phyloP scores from a whole-genome alignment of 176 grass and related monocot species.

The Poa annua region DNA sequence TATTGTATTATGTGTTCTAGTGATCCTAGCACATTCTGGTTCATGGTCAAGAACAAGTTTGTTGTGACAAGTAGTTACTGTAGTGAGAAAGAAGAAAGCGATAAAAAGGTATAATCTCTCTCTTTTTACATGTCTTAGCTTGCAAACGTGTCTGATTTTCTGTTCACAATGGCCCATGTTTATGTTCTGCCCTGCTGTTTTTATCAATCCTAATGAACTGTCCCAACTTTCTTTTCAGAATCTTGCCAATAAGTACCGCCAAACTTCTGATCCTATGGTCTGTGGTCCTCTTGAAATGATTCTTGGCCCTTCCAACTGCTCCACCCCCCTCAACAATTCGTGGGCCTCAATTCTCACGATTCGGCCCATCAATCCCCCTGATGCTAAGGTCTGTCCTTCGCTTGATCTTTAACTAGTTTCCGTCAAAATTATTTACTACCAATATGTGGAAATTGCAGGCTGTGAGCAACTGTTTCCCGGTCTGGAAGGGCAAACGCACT shows the following conservation, averaged over 20 bases:
- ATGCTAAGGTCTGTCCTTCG: constrained; percentile 5
- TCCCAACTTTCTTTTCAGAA: neutral
- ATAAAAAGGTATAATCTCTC: neutral
- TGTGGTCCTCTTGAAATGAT: constrained; percentile 2
- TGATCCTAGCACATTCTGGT: neutral
- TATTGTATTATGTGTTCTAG: neutral
- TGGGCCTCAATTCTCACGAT: neutral
- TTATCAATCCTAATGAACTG: neutral
- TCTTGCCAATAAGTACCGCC: neutral
- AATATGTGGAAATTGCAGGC: constrained; percentile 8
- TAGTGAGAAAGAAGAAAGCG: neutral
- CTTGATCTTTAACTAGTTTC: neutral
- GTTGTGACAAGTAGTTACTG: neutral
- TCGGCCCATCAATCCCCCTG: neutral
- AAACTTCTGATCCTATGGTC: neutral
- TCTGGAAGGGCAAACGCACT: neutral
- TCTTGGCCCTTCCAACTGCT: neutral
- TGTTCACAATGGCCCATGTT: constrained; percentile 1
- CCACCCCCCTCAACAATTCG: neutral
- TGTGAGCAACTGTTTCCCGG: neutral
- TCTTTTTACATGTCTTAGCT: neutral
- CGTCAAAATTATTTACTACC: neutral
- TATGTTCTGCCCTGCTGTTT: neutral
- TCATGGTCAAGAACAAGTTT: neutral
- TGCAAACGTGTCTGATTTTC: neutral